phyloP scores from a whole-genome alignment of 2,329 filamentous ascomycete species.

The Curvularia verruculosa region DNA sequence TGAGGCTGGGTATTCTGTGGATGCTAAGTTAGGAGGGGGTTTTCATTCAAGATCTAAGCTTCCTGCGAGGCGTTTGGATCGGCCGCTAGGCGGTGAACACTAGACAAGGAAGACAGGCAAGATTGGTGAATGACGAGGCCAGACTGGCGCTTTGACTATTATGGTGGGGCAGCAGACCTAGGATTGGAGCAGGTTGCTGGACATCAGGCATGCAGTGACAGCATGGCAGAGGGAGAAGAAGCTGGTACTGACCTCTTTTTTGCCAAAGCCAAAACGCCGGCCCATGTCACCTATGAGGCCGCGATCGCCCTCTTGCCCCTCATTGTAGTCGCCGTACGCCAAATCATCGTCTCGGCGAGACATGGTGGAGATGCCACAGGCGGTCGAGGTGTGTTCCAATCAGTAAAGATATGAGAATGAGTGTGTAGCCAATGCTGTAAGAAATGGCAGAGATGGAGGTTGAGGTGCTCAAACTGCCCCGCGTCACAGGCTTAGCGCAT shows the following conservation, averaged over 20 bases:
- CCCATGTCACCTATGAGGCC: conserved; percentile 61
- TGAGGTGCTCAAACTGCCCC: conserved; percentile 17
- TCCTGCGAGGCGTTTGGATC: not conserved
- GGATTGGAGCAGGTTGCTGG: conserved; percentile 18
- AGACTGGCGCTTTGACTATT: conserved; percentile 20
- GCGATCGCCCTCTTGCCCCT: conserved; percentile 52
- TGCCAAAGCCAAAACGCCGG: conserved; percentile 51
- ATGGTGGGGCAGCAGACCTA: conserved; percentile 21
- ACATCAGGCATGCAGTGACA: conserved; percentile 21
- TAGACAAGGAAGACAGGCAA: conserved; percentile 4
- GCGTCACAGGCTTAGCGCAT: conserved; percentile 29
- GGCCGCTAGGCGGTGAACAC: conserved; percentile 8
- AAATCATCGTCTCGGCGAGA: conserved; percentile 56
- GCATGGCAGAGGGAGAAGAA: conserved; percentile 23
- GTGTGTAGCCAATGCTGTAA: conserved; percentile 11
- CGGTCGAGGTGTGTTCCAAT: conserved; percentile 6
- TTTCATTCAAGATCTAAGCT: conserved; percentile 2
- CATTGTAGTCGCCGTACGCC: conserved; percentile 62
- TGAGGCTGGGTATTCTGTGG: conserved; percentile 30
- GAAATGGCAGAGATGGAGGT: conserved; percentile 8
- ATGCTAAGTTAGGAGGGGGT: conserved; percentile 5
- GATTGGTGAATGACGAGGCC: conserved; percentile 13
- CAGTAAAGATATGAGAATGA: not conserved
- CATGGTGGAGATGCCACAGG: conserved; percentile 34
- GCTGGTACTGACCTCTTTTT: conserved; percentile 37